Evolutionary conservation across 2,329 filamentous ascomycete genomes (phyloP).

Genomic region (Dothistroma septosporum): DNA sequence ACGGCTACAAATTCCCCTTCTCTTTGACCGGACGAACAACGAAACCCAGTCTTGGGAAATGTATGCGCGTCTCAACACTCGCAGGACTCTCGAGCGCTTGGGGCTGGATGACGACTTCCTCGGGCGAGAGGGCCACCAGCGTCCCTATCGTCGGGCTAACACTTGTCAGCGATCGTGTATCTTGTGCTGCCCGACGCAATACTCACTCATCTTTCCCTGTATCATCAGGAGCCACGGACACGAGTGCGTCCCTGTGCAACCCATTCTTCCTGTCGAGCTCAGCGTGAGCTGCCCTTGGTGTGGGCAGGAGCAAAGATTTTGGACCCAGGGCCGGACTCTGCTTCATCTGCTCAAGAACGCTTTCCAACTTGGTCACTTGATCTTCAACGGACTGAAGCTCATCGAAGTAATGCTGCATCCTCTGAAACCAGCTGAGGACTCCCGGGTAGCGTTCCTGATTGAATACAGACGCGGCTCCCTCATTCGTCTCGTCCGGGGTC

Average conservation of each 20-base stretch:
- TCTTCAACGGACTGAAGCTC: constrained; percentile 30
- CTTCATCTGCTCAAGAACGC: constrained; percentile 29
- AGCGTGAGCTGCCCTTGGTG: constrained; percentile 25
- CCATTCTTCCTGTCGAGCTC: constrained; percentile 33
- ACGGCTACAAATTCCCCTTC: constrained; percentile 25
- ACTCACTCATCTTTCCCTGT: constrained; percentile 36
- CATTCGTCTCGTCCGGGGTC: constrained; percentile 28
- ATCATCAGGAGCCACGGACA: constrained; percentile 40
- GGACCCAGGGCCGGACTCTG: constrained; percentile 21
- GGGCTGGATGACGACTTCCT: constrained; percentile 40
- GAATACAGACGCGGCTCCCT: constrained; percentile 31
- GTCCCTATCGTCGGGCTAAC: constrained; percentile 35
- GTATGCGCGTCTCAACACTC: constrained; percentile 35
- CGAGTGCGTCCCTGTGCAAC: constrained; percentile 29
- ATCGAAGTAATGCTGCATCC: constrained; percentile 33
- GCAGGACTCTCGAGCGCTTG: constrained; percentile 24
- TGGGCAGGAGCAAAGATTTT: constrained; percentile 31
- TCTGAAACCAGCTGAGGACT: constrained; percentile 36
- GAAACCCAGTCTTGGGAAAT: constrained; percentile 42
- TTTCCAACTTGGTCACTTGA: constrained; percentile 18
- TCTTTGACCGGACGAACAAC: constrained; percentile 29
- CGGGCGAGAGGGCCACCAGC: constrained; percentile 37
- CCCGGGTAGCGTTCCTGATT: constrained; percentile 38
- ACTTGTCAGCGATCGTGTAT: background rate
- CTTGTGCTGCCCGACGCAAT: background rate